Percentiles rank a stretch among this genome's conserved stretches.
Evolutionary conservation across 208 protist genomes (phyloP).

Genomic region (Leishmania amazonensis): DNA sequence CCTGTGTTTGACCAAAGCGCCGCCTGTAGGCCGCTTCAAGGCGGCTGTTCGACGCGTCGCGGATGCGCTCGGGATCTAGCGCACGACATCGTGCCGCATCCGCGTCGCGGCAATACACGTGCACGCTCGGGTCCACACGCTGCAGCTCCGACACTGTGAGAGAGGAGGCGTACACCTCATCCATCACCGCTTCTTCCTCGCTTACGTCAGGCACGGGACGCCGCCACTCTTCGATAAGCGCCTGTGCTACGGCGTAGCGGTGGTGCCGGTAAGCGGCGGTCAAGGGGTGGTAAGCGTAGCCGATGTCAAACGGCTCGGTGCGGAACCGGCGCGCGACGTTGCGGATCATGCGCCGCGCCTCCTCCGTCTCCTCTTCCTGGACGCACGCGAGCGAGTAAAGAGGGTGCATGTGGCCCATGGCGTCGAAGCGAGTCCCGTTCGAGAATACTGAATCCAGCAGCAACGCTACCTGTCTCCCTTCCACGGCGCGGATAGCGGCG

Average conservation of each 20-base stretch:
- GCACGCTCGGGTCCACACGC: constrained; percentile 36
- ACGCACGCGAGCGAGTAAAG: constrained; percentile 30
- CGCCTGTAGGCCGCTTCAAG: constrained; percentile 30
- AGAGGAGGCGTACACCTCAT: constrained; percentile 54
- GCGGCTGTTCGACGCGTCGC: constrained; percentile 27
- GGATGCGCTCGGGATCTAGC: constrained; percentile 23
- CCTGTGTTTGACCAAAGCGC: constrained; percentile 11
- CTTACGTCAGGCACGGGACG: not conserved
- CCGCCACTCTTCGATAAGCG: constrained; percentile 30
- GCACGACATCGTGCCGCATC: constrained; percentile 43
- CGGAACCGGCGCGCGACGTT: constrained; percentile 23
- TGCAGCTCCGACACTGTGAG: constrained; percentile 39
- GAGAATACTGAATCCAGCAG: constrained; percentile 11
- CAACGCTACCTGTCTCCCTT: not conserved
- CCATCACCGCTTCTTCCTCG: constrained; percentile 25
- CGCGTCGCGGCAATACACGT: constrained; percentile 33
- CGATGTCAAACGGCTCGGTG: constrained; percentile 29
- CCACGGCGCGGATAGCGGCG: constrained; percentile 25
- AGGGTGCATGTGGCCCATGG: constrained; percentile 14
- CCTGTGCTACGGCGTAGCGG: constrained; percentile 31
- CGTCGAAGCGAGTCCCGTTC: not conserved
- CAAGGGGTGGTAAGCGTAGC: constrained; percentile 55
- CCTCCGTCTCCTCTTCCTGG: constrained; percentile 24
- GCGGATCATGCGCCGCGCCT: constrained; percentile 27
- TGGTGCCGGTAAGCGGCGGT: constrained; percentile 56